Conservation (phyloP, 768 basidiomycete genomes). For the Tricholoma terreum region DNA sequence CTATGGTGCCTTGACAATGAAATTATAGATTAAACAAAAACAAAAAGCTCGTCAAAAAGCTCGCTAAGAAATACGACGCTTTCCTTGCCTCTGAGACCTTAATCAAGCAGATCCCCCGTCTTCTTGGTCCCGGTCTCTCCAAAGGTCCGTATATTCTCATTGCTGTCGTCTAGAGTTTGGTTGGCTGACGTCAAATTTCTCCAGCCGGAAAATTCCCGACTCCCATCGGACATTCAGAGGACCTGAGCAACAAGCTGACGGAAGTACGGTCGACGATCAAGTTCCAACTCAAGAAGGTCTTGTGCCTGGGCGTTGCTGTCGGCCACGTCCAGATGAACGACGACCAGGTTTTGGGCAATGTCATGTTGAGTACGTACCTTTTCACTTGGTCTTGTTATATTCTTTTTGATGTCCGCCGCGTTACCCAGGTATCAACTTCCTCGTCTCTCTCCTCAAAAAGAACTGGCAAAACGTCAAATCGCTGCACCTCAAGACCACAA, state of each 20-base stretch:
- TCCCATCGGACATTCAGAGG: conserved; percentile 89
- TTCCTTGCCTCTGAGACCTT: conserved; percentile 96
- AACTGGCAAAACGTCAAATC: conserved; percentile 99
- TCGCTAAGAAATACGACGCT: conserved; percentile 99
- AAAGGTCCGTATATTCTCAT: conserved; percentile 61
- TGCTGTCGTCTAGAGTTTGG: not conserved
- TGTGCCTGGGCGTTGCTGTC: conserved; percentile 98
- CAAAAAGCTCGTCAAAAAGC: conserved; percentile 99
- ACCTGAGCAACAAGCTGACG: conserved; percentile 84
- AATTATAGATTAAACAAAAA: conserved; percentile 90
- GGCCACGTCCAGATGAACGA: conserved; percentile 97
- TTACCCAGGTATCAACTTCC: conserved; percentile 91
- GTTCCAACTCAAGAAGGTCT: conserved; percentile 99
- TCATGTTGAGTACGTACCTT: conserved; percentile 82
- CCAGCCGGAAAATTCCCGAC: conserved; percentile 98
- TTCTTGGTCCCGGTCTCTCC: conserved; percentile 98
- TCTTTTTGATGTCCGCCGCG: conserved; percentile 3
- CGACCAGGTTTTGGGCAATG: conserved; percentile 94
- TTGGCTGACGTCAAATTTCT: not conserved
- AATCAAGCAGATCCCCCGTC: conserved; percentile 99
- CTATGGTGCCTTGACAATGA: not conserved
- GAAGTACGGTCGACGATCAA: conserved; percentile 99
- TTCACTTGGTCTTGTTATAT: not conserved
- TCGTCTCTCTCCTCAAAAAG: conserved; percentile 98
- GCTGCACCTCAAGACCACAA: conserved; percentile 96